These are phyloP conservation scores for Limnanthes douglasii DNA, from an alignment of 345 rosid species.

Conservation along the genomic window DNA sequence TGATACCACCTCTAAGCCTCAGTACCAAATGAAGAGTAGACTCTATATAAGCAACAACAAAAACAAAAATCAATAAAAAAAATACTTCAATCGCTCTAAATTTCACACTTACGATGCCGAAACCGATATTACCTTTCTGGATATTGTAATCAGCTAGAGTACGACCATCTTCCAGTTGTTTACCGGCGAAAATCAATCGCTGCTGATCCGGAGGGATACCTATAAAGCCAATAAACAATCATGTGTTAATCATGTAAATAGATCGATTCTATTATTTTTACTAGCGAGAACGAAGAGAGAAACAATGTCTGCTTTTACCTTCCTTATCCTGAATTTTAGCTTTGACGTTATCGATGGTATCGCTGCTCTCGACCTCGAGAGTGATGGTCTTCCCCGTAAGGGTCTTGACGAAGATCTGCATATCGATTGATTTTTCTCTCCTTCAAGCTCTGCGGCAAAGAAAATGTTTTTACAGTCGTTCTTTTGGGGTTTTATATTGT, in stretches of 20 bases:
- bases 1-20: slow-evolving; percentile 86
- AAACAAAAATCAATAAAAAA: not conserved
- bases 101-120: not conserved
- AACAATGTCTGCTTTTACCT: slow-evolving; percentile 32
- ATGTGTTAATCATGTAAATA: not conserved
- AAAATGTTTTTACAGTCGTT: too few species aligned
- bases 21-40: slow-evolving; percentile 76
- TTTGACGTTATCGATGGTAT: slow-evolving; percentile 82
- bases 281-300: not conserved
- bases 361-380: slow-evolving; percentile 86
- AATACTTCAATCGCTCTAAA: not conserved
- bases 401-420: slow-evolving; percentile 95
- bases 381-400: slow-evolving; percentile 93
- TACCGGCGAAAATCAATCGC: slow-evolving; percentile 77
- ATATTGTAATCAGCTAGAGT: slow-evolving; percentile 87
- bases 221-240: not conserved
- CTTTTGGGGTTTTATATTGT: slow-evolving; percentile 3
- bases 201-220: slow-evolving; percentile 96
- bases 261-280: too few species aligned
- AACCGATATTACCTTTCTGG: slow-evolving; percentile 42
- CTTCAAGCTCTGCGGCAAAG: not conserved
- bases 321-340: slow-evolving; percentile 93
- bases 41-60: slow-evolving; percentile 15
- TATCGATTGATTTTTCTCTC: slow-evolving; percentile 12
- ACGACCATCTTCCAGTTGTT: slow-evolving; percentile 91